Evolutionary conservation across 1,284 basidiomycete species (phyloP), one percentile per base, ranked within the genome.

Genomic region (Cutaneotrichosporon sp.): DNA sequence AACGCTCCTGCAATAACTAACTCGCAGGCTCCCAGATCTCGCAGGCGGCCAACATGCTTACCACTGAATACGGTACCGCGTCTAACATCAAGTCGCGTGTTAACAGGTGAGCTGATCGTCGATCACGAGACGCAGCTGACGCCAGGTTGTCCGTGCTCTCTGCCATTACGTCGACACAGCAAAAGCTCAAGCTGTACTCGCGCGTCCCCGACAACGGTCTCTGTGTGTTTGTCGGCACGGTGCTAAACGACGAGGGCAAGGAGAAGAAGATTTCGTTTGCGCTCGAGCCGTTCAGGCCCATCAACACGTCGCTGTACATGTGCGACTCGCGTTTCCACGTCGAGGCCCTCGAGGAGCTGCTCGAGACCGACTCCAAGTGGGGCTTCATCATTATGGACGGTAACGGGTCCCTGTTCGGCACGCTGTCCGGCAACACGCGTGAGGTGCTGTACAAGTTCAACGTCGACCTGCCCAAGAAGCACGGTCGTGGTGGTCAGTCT

Each of bases 311-410:
- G 17, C 84, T 99, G 44, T 99, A 99, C 78, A 87, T 97, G 48
- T 99, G 96, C 73, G 96, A 98, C 81, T 97, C 96, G 81, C 96
- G 97, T 75, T 99, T 99, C 80, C 94, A 97, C 79, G 97, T 96
- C 4, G 96, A 97, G 71, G 92, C 93, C 1, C 82, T 98, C 31
- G 88, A 90, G 45, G 96, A 98, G 73, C 84, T 99, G 46, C 82
- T 99, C 63, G 96, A 98, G 77, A 92, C 89, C 27, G 96, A 99
- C 75, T 89, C 91, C 62, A 90, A 90, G 69, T 98, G 97, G 72
- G 96, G 93, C 27, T 99, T 99, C 80, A 97, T 99, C 75, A 88
- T 98, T 72, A 98, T 98, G 96, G 71, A 73, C 60, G 71, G 71
- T 64, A 73, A 71, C 61, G 70, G 70, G 52, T 67, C 71, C 19